Evolutionary conservation across 1,284 basidiomycete genomes (phyloP).

Genomic region (Caloboletus inedulis): DNA sequence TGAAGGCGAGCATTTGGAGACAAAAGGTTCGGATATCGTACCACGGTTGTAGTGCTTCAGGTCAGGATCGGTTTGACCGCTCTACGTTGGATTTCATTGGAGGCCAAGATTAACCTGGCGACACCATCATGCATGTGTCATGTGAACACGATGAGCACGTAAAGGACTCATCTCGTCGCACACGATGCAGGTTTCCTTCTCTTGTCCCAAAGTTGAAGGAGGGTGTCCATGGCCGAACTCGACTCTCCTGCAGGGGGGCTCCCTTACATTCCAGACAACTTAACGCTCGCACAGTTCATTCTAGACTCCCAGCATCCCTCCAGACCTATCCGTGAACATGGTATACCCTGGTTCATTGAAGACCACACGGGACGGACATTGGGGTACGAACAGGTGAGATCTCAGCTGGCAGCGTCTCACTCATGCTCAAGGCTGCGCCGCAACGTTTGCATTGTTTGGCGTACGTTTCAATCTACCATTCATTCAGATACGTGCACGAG

Average conservation of each 20-base stretch:
- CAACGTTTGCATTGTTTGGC: background rate
- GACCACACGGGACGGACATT: slow-evolving; percentile 51
- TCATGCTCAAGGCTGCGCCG: background rate
- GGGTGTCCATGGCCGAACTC: slow-evolving; percentile 38
- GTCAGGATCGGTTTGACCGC: background rate
- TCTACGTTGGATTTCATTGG: background rate
- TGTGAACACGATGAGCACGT: background rate
- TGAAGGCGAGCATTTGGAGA: background rate
- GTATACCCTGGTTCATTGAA: slow-evolving; percentile 59
- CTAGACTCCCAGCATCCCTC: slow-evolving; percentile 53
- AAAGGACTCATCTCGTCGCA: background rate
- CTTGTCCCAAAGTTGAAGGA: background rate
- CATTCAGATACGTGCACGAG: slow-evolving; percentile 50
- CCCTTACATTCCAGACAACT: slow-evolving; percentile 59
- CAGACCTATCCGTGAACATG: slow-evolving; percentile 40
- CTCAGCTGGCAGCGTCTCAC: background rate
- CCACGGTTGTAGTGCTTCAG: slow-evolving; percentile 16
- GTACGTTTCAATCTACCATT: background rate
- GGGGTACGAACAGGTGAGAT: slow-evolving; percentile 45
- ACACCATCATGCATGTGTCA: no score
- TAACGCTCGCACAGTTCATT: slow-evolving; percentile 67
- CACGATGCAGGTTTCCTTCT: background rate
- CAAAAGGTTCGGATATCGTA: background rate
- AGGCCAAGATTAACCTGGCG: background rate
- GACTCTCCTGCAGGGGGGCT: slow-evolving; percentile 37